phyloP scores from a whole-genome alignment of 2,329 filamentous ascomycete genomes.

The Triangularia setosa region DNA sequence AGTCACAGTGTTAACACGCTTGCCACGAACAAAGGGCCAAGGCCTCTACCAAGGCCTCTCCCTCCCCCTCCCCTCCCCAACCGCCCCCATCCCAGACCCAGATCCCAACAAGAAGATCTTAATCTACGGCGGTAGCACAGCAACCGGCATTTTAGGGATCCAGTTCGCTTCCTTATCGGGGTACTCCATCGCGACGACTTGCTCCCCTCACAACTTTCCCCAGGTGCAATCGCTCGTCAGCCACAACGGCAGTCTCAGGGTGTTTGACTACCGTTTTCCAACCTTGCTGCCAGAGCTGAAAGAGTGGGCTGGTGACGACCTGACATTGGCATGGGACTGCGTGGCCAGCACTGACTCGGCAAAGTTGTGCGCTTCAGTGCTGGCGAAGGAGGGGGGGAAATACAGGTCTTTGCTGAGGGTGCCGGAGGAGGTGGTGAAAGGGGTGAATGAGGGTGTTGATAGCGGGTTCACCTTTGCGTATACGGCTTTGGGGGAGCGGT shows the following conservation, averaged over 20 bases:
- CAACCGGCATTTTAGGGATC: constrained; percentile 50
- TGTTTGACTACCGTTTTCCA: constrained; percentile 42
- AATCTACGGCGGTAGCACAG: constrained; percentile 49
- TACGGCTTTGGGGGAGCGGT: constrained; percentile 37
- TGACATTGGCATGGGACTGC: constrained; percentile 37
- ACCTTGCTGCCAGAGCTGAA: constrained; percentile 23
- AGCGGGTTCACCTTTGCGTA: constrained; percentile 36
- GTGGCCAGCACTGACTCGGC: constrained; percentile 28
- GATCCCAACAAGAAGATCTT: constrained; percentile 28
- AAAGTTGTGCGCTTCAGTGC: constrained; percentile 31
- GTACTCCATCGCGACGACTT: constrained; percentile 37
- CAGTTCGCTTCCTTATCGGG: constrained; percentile 42
- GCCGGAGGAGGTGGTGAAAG: constrained; percentile 7
- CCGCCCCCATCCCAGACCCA: constrained; percentile 33
- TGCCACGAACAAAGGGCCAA: constrained; percentile 35
- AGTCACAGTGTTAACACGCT: no score
- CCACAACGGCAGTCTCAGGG: constrained; percentile 38
- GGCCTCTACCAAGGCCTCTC: constrained; percentile 44
- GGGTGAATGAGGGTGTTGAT: constrained; percentile 14
- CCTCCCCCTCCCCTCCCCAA: constrained; percentile 38
- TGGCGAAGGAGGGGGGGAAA: constrained; percentile 31
- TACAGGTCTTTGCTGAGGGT: constrained; percentile 29
- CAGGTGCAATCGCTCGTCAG: constrained; percentile 34
- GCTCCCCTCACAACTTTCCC: constrained; percentile 37
- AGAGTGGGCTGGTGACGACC: constrained; percentile 17